phyloP scores from a whole-genome alignment of 805 yeast species.

The Suhomyces sp. region DNA sequence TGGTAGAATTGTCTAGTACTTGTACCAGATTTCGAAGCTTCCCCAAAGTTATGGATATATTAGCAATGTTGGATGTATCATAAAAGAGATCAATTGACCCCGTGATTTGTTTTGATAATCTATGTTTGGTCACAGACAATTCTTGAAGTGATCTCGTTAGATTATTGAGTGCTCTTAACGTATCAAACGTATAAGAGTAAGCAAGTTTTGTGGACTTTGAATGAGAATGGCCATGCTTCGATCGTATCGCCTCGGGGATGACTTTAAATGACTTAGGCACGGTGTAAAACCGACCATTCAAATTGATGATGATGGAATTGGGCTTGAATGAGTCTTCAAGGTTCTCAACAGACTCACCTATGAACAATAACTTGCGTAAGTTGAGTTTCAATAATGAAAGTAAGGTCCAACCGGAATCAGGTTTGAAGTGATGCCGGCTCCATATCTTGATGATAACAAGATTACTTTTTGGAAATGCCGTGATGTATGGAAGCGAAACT shows the following conservation, averaged over 20 bases:
- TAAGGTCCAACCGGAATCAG: constrained; percentile 19
- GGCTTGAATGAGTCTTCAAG: constrained; percentile 15
- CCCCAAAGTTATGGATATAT: constrained; percentile 3
- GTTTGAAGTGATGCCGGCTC: constrained; percentile 10
- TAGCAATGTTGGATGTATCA: constrained; percentile 7
- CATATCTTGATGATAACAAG: constrained; percentile 20
- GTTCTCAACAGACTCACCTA: constrained; percentile 11
- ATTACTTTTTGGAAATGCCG: constrained; percentile 1
- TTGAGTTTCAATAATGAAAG: constrained; percentile 17
- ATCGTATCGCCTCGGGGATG: constrained; percentile 4
- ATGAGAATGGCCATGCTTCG: not conserved
- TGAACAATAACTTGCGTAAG: constrained; percentile 15
- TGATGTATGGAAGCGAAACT: constrained; percentile 22
- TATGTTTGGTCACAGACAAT: constrained; percentile 23
- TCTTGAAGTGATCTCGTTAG: constrained; percentile 30
- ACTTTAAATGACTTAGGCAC: constrained; percentile 11
- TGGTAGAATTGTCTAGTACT: constrained; percentile 16
- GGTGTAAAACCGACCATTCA: constrained; percentile 22
- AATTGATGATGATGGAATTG: constrained; percentile 21
- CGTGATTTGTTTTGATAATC: constrained; percentile 20
- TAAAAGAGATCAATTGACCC: constrained; percentile 7
- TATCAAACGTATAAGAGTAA: constrained; percentile 29
- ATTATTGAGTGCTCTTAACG: constrained; percentile 27
- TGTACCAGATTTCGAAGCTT: constrained; percentile 9
- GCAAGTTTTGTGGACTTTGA: constrained; percentile 1